Conservation (phyloP, 139 green algal species). For the Edaphochlamys debaryana region DNA sequence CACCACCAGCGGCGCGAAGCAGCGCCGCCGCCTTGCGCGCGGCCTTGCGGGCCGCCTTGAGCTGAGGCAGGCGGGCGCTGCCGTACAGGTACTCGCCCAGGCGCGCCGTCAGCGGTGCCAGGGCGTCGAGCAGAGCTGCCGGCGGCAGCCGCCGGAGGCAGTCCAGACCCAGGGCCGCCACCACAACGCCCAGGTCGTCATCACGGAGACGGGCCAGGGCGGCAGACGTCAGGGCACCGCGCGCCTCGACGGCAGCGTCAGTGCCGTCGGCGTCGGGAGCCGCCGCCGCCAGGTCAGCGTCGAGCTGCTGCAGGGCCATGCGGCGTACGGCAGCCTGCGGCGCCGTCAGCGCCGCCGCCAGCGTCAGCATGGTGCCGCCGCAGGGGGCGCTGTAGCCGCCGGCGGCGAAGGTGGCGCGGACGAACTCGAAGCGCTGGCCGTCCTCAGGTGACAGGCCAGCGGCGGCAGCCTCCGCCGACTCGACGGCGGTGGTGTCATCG, state of each 20-base stretch:
- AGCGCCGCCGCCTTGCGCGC: slow-evolving; percentile 41
- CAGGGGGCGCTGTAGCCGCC: slow-evolving; percentile 38
- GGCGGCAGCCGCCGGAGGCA: slow-evolving; percentile 28
- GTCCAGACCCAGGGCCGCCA: slow-evolving; percentile 30
- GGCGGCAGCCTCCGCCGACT: neutral
- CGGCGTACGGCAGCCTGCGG: slow-evolving; percentile 60
- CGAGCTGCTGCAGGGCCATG: slow-evolving; percentile 60
- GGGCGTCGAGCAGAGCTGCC: slow-evolving; percentile 49
- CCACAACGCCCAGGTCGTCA: slow-evolving; percentile 46
- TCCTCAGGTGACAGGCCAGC: slow-evolving; percentile 31
- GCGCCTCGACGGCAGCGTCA: neutral
- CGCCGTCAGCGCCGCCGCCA: slow-evolving; percentile 51
- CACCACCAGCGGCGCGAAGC: neutral
- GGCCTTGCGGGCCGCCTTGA: slow-evolving; percentile 38
- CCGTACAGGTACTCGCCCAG: slow-evolving; percentile 23
- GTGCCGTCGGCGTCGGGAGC: neutral
- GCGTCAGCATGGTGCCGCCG: slow-evolving; percentile 42
- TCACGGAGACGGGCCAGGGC: slow-evolving; percentile 41
- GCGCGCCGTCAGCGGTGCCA: slow-evolving; percentile 49
- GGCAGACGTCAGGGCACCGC: neutral
- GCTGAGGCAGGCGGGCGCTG: slow-evolving; percentile 13
- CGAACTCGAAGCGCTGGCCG: slow-evolving; percentile 54
- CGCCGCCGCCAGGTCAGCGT: slow-evolving; percentile 21
- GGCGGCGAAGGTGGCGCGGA: slow-evolving; percentile 43
- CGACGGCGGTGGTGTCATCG: neutral